Percentiles rank a stretch among this genome's conserved stretches.
Evolutionary conservation across 2,329 filamentous ascomycete species (phyloP).

Genomic region (Talaromyces sp.): DNA sequence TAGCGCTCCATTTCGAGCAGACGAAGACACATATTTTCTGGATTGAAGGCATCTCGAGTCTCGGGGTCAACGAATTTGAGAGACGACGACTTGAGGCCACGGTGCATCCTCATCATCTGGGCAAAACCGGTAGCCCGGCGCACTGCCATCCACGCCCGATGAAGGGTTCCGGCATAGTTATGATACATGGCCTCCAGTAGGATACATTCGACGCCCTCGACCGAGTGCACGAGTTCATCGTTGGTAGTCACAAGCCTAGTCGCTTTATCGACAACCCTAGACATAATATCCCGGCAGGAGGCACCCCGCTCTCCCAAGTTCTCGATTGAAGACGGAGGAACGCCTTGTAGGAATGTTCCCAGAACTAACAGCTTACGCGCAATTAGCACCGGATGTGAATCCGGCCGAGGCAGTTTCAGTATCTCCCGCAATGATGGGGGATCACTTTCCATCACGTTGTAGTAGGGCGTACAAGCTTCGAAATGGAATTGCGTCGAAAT

Average conservation of each 20-base stretch:
- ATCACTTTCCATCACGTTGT: neutral
- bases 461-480: constrained; percentile 25
- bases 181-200: constrained; percentile 40
- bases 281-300: constrained; percentile 25
- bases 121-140: constrained; percentile 36
- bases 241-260: constrained; percentile 32
- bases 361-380: constrained; percentile 47
- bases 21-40: constrained; percentile 32
- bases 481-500: constrained; percentile 31
- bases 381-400: constrained; percentile 46
- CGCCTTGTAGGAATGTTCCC: constrained; percentile 44
- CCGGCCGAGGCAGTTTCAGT: constrained; percentile 31
- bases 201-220: constrained; percentile 42
- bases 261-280: constrained; percentile 24
- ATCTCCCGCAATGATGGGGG: constrained; percentile 22
- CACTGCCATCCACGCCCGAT: constrained; percentile 35
- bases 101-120: constrained; percentile 40
- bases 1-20: constrained; percentile 36
- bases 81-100: constrained; percentile 28
- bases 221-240: constrained; percentile 31
- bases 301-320: constrained; percentile 1
- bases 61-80: constrained; percentile 25
- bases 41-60: constrained; percentile 21
- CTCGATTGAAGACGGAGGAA: constrained; percentile 30
- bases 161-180: constrained; percentile 37